phyloP scores from a whole-genome alignment of 2,329 filamentous ascomycete species.

The Alternaria metachromatica region DNA sequence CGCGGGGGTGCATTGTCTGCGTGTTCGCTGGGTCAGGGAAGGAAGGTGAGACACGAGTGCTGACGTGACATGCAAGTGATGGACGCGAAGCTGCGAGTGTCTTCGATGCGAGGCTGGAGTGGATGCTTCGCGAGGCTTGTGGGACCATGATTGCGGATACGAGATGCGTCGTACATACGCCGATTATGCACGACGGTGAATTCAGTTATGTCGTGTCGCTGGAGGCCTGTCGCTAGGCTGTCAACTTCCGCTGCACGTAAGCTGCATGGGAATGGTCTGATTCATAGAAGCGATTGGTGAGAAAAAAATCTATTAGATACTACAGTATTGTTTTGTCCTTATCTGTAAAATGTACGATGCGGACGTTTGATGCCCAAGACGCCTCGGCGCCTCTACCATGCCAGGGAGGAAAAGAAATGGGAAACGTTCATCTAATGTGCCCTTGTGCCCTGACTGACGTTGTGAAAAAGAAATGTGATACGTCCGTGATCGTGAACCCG shows the following conservation, averaged over 20 bases:
- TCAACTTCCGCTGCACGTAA: not conserved
- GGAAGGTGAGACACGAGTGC: not conserved
- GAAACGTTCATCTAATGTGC: slow-evolving; percentile 8
- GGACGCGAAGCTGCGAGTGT: not conserved
- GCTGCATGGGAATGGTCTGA: not conserved
- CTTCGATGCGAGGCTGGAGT: not conserved
- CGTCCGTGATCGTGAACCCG: not conserved
- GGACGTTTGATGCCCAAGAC: not conserved
- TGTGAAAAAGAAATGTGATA: not conserved
- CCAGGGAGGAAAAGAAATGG: slow-evolving; percentile 1
- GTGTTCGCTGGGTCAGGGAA: not conserved
- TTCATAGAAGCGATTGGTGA: not conserved
- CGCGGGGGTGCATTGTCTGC: not conserved
- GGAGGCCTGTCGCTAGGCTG: not conserved
- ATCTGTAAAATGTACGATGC: not conserved
- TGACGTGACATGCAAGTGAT: not conserved
- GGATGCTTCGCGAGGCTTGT: not conserved
- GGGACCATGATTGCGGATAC: not conserved
- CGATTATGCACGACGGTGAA: not conserved
- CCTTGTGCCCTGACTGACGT: not conserved
- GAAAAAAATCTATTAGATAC: not conserved
- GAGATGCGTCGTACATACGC: not conserved
- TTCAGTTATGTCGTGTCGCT: not conserved
- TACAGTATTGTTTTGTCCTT: slow-evolving; percentile 1
- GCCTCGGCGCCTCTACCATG: slow-evolving; percentile 10